Conservation (phyloP, 148 eudicot species). For the Hydrangea macrophylla region DNA sequence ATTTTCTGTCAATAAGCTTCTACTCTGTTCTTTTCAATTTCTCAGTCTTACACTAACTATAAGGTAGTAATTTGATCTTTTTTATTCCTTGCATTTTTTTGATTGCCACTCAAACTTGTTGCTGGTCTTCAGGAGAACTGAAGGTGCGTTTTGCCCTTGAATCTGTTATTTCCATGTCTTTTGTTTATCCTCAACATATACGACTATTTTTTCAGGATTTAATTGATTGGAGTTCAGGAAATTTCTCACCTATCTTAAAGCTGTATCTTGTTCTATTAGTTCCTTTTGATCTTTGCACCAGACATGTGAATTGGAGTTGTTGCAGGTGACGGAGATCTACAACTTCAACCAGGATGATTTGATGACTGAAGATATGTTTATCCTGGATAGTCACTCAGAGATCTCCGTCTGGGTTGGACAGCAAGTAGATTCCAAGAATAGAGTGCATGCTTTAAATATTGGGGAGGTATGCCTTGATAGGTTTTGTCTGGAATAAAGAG, state of each 20-base stretch:
- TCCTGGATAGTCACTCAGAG: conserved; percentile 82
- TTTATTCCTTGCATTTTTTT: conserved; percentile 19
- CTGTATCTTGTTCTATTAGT: not conserved
- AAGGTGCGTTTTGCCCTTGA: conserved; percentile 51
- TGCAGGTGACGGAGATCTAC: conserved; percentile 77
- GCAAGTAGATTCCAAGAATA: conserved; percentile 71
- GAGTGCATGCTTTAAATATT: conserved; percentile 56
- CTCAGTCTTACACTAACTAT: conserved; percentile 5
- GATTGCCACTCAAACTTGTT: conserved; percentile 23
- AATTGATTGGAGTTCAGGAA: no score
- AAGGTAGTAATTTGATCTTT: conserved; percentile 27
- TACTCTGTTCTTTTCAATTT: conserved; percentile 1
- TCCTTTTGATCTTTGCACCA: conserved; percentile 9
- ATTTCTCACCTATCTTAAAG: not conserved
- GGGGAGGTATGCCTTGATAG: conserved; percentile 61
- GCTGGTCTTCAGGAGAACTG: conserved; percentile 58
- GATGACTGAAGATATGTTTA: conserved; percentile 89
- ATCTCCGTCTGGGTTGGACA: conserved; percentile 94
- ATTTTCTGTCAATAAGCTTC: conserved; percentile 4
- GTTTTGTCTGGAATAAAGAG: conserved; percentile 8
- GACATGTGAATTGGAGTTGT: conserved; percentile 15
- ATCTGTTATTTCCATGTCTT: not conserved
- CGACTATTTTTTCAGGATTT: no score
- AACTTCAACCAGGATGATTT: conserved; percentile 93
- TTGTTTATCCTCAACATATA: no score